Evolutionary conservation across 345 rosid species (phyloP).

Genomic region (Streptanthus diversifolius): DNA sequence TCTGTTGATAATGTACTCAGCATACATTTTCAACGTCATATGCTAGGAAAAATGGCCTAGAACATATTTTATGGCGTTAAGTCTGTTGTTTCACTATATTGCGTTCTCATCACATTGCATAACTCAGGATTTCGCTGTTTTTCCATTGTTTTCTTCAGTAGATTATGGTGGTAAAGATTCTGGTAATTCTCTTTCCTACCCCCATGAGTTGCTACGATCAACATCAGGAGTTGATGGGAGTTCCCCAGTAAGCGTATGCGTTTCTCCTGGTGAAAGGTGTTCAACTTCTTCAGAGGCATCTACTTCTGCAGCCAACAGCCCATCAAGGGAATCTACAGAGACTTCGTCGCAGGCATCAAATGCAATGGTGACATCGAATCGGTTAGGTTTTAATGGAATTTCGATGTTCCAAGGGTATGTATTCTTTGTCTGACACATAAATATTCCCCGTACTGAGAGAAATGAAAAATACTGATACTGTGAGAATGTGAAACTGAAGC

Average conservation of each 20-base stretch:
- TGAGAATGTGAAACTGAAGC: not conserved
- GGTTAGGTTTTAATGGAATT: slow-evolving; percentile 44
- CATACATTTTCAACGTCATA: not conserved
- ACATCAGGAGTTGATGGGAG: slow-evolving; percentile 39
- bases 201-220: slow-evolving; percentile 54
- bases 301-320: slow-evolving; percentile 35
- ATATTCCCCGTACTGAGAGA: not conserved
- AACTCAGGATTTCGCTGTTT: not conserved
- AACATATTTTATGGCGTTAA: not conserved
- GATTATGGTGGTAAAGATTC: slow-evolving; percentile 54
- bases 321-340: slow-evolving; percentile 38
- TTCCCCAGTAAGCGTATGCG: slow-evolving; percentile 32
- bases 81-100: not conserved
- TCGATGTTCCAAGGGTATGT: slow-evolving; percentile 81
- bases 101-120: not conserved
- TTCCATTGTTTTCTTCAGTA: slow-evolving; percentile 33
- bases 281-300: slow-evolving; percentile 51
- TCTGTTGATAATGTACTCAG: not conserved
- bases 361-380: slow-evolving; percentile 49
- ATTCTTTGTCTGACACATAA: slow-evolving; percentile 18
- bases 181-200: slow-evolving; percentile 36
- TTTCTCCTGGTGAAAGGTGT: slow-evolving; percentile 40
- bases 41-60: not conserved
- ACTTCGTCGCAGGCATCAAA: slow-evolving; percentile 38
- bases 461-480: not conserved